Evolutionary conservation across 1,284 basidiomycete genomes (phyloP).

Genomic region (Irpex sp.): DNA sequence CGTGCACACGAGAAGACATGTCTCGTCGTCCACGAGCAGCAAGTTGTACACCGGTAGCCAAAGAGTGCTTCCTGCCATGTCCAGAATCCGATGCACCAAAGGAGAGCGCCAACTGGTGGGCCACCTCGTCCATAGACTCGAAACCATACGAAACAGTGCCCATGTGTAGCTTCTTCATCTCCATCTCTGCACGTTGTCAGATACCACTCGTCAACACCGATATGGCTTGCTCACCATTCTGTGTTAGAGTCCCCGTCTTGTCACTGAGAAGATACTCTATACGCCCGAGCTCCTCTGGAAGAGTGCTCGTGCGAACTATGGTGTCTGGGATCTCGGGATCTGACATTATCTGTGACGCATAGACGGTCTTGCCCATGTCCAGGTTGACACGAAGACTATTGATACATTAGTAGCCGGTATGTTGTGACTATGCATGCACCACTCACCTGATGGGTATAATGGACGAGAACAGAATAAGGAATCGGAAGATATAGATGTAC

Average conservation of each 20-base stretch:
- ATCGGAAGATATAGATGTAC: conserved; percentile 96
- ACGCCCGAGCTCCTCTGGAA: conserved; percentile 94
- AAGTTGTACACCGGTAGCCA: conserved; percentile 72
- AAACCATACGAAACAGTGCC: conserved; percentile 96
- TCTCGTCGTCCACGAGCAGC: conserved; percentile 84
- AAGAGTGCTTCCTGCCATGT: conserved; percentile 45
- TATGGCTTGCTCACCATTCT: conserved; percentile 68
- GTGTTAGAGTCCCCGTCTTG: conserved; percentile 96
- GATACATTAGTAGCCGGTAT: background rate
- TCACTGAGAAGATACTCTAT: conserved; percentile 96
- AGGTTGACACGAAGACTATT: conserved; percentile 91
- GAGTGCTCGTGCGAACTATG: conserved; percentile 93
- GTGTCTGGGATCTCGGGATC: conserved; percentile 92
- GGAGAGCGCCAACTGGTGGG: conserved; percentile 78
- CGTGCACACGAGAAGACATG: conserved; percentile 92
- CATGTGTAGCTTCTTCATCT: conserved; percentile 98
- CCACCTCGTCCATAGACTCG: conserved; percentile 98
- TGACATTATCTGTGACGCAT: conserved; percentile 91
- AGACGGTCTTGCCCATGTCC: conserved; percentile 99
- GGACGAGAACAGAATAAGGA: conserved; percentile 95
- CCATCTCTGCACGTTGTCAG: conserved; percentile 76
- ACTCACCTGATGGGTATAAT: conserved; percentile 97
- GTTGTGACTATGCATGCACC: background rate
- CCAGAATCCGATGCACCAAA: conserved; percentile 60
- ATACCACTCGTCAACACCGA: background rate